Evolutionary conservation across 1,284 basidiomycete genomes (phyloP), one percentile per base, ranked within the genome.

Genomic region (Ustilago curta): DNA sequence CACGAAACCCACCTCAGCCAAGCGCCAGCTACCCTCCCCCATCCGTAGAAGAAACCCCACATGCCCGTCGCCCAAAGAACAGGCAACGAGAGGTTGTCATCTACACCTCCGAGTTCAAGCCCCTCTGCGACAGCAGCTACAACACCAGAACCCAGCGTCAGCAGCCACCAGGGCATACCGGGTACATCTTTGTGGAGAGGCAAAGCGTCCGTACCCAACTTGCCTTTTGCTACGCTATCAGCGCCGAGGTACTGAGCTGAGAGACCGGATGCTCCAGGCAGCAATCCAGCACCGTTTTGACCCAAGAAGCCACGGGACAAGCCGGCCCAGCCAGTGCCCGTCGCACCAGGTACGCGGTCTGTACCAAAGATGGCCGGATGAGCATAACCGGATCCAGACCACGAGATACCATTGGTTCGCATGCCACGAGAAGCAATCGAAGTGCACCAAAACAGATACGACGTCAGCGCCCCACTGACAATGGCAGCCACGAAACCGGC

Each of bases 21-120:
- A 19, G 50, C 53, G 14, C 40, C 47, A 7, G 64, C 72, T 5
- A 65, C 16, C 1, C 69, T 56, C 29, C 81, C 81, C 83, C 83
- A 83, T 7, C 65, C 56, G 44, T 61, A 82, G 3, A 83, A 63
- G 43, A 76, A 8, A 65, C 55, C 78, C 88, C 91, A 91, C 54
- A 96, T 88, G 78, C 92, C 91, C 1, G 90, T 91, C 0, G 94
- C 95, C 19, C 93, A 91, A 48, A 97, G 89, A 78, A 98, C 91
- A 2, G 96, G 96, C 29, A 99, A 87, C 6, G 93, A 95, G 42
- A 98, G 86, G 85, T 99, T 98, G 85, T 99, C 96, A 83, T 98
- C 96, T 37, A 94, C 82, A 0, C 89, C 90, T 29, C 93, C 94
- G 12, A 98, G 87, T 85, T 97, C 95, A 45, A 87, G 78, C 2